Percentiles rank a stretch among this genome's conserved stretches.
Conservation (phyloP, 169 alveolate species). For the Theileria sp. region DNA sequence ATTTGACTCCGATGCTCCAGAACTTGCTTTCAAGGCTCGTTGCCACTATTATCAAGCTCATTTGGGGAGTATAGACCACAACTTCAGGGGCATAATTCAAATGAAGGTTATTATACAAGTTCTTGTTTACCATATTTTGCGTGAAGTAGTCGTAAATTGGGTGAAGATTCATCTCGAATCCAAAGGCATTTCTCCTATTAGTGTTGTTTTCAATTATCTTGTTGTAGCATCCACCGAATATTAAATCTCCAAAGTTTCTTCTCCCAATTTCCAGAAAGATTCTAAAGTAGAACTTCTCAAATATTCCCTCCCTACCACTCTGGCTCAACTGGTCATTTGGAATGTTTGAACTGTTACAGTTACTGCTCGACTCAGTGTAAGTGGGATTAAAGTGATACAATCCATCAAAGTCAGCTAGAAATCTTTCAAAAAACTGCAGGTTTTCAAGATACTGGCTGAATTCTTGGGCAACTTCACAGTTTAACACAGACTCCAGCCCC, state of each 20-base stretch:
- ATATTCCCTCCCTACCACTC: constrained; percentile 3
- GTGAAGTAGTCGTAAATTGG: constrained; percentile 27
- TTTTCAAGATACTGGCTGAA: not conserved
- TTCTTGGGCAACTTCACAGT: not conserved
- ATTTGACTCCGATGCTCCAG: constrained; percentile 37
- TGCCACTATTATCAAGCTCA: constrained; percentile 34
- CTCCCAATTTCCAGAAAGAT: constrained; percentile 26
- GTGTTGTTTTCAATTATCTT: constrained; percentile 24
- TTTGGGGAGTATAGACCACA: constrained; percentile 27
- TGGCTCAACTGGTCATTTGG: not conserved
- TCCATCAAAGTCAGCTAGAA: constrained; percentile 11
- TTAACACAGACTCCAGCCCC: constrained; percentile 4
- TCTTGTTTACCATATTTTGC: constrained; percentile 7
- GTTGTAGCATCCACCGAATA: constrained; percentile 49
- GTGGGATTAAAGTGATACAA: not conserved
- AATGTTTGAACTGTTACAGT: not conserved
- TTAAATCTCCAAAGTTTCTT: constrained; percentile 19
- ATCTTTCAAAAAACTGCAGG: not conserved
- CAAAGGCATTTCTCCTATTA: constrained; percentile 44
- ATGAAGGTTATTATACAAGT: constrained; percentile 7
- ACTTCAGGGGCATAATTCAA: constrained; percentile 49
- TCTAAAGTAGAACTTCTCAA: constrained; percentile 31
- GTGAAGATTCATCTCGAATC: constrained; percentile 54
- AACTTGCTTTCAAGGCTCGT: constrained; percentile 27
- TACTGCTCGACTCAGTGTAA: not conserved